Evolutionary conservation across 495 filamentous ascomycete species (phyloP), one percentile per base, ranked within the genome.

Genomic region (Penicillium desertorum): DNA sequence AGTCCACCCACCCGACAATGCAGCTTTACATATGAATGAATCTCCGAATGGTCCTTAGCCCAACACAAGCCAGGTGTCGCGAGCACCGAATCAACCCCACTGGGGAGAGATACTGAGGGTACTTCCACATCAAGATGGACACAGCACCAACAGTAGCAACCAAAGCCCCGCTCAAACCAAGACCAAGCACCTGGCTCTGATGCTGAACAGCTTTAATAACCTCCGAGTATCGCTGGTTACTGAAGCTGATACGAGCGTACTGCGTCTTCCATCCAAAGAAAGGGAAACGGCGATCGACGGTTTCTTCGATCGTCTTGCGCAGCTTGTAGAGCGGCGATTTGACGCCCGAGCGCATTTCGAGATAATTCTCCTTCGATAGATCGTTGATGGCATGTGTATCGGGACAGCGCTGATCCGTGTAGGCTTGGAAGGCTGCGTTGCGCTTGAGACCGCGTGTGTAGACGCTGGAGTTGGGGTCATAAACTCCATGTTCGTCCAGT

Each of bases 321-420:
- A 91, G 60, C 53, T 84, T 80, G 70, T 98, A 97, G 1, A 83
- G 60, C 0, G 83, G 85, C 2, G 86, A 88, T 19, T 85, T 83
- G 23, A 98, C 94, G 16, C 86, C 86, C 3, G 85, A 79, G 4
- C 91, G 82, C 94, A 98, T 98, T 76, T 98, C 94, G 53, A 88
- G 74, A 69, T 96, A 98, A 64, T 98, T 98, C 30, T 87, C 80
- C 39, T 94, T 81, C 1, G 95, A 94, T 3, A 98, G 81, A 60
- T 96, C 90, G 60, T 96, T 96, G 75, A 98, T 97, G 1, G 91
- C 86, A 56, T 91, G 83, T 0, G 91, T 88, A 65, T 98, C 95
- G 0, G 81, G 78, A 0, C 82, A 79, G 14, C 94, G 85, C 41
- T 88, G 78, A 0, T 77, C 71, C 1, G 86, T 87, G 73, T 97